Conservation (phyloP, 331 rosid species). For the Erythrophleum ivorense region DNA sequence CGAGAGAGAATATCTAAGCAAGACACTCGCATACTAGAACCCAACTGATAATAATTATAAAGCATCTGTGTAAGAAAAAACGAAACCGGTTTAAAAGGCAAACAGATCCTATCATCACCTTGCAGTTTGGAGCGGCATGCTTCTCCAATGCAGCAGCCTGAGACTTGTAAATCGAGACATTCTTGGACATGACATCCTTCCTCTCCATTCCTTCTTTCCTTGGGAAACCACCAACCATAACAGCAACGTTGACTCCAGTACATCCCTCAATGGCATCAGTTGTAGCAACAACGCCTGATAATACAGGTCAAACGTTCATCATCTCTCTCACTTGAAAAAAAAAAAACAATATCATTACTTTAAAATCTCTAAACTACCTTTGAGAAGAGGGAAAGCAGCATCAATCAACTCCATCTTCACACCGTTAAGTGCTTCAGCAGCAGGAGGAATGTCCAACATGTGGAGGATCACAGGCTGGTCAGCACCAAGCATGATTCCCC, state of each 20-base stretch:
- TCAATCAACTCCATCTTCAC: no score
- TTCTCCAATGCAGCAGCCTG: no score
- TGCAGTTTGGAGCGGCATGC: conserved; percentile 88
- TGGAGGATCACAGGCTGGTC: conserved; percentile 93
- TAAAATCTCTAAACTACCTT: conserved; percentile 52
- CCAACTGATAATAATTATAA: background rate
- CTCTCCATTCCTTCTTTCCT: conserved; percentile 96
- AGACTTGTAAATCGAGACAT: no score
- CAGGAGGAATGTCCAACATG: conserved; percentile 83
- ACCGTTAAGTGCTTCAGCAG: conserved; percentile 92
- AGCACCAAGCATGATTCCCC: conserved; percentile 73
- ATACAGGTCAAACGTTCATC: background rate
- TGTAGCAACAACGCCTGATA: conserved; percentile 89
- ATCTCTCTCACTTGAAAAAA: background rate
- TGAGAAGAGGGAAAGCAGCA: conserved; percentile 93
- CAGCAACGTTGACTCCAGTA: conserved; percentile 79
- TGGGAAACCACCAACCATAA: conserved; percentile 96
- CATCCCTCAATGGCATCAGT: no score
- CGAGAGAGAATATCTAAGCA: background rate
- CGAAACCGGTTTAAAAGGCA: background rate
- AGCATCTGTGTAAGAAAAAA: background rate
- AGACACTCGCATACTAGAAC: background rate
- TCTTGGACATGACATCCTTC: conserved; percentile 91
- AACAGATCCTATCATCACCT: conserved; percentile 48
- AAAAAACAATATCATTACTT: background rate